A percentile compares a stretch with the other conserved stretches of the same genome.
phyloP scores from a whole-genome alignment of 768 basidiomycete genomes.

The Gyrodon lividus region DNA sequence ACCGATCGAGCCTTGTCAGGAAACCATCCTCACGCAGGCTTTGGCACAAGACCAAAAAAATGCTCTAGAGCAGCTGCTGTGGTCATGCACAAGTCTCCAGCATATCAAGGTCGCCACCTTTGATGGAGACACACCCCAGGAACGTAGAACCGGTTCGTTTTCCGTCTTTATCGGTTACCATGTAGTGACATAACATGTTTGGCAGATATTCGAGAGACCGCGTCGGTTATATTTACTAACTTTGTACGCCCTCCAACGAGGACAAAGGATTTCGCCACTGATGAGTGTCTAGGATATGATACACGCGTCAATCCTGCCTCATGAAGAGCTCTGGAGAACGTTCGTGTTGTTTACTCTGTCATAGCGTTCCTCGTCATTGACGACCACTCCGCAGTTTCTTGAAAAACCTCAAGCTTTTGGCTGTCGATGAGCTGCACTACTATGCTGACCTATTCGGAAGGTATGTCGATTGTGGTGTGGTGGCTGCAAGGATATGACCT shows the following conservation, averaged over 20 bases:
- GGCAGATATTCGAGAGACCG: slow-evolving; percentile 65
- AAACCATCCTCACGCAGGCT: slow-evolving; percentile 47
- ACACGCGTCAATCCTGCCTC: slow-evolving; percentile 80
- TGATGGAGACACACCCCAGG: slow-evolving; percentile 84
- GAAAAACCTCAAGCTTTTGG: slow-evolving; percentile 72
- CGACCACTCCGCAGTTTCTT: slow-evolving; percentile 53
- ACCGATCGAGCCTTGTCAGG: neutral
- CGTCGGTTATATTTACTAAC: slow-evolving; percentile 86
- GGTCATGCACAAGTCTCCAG: slow-evolving; percentile 58
- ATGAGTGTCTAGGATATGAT: slow-evolving; percentile 64
- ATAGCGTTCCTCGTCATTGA: slow-evolving; percentile 1
- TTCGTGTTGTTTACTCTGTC: slow-evolving; percentile 22
- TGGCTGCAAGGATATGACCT: neutral
- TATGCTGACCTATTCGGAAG: slow-evolving; percentile 81
- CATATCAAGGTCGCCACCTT: slow-evolving; percentile 71
- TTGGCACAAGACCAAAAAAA: slow-evolving; percentile 84
- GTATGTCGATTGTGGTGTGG: slow-evolving; percentile 33
- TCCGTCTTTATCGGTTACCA: neutral
- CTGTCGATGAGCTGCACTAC: slow-evolving; percentile 86
- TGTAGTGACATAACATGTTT: neutral
- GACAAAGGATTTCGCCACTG: neutral
- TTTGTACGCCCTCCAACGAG: slow-evolving; percentile 51
- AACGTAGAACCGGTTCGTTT: slow-evolving; percentile 54
- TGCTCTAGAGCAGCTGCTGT: slow-evolving; percentile 67
- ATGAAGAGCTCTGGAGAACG: slow-evolving; percentile 83